phyloP scores from a whole-genome alignment of 2,329 filamentous ascomycete species.

The Verticillium nubilum region DNA sequence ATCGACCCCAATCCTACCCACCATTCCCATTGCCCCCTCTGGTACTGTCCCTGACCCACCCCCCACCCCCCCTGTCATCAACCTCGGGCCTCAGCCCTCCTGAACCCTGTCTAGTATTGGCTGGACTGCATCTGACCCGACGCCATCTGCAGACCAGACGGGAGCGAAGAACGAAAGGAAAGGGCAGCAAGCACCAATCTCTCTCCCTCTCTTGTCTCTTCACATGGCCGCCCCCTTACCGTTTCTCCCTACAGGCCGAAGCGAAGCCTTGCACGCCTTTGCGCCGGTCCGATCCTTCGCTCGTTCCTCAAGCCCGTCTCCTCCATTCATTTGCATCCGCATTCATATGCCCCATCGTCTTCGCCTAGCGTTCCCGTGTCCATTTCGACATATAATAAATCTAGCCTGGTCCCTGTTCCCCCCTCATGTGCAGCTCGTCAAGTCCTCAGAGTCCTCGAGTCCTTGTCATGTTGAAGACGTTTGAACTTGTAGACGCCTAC shows the following conservation, averaged over 20 bases:
- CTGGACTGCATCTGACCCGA: background rate
- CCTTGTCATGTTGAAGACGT: background rate
- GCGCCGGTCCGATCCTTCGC: background rate
- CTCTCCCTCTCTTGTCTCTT: background rate
- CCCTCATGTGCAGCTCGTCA: background rate
- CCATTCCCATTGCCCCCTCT: background rate
- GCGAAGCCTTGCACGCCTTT: background rate
- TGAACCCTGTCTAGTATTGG: background rate
- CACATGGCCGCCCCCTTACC: background rate
- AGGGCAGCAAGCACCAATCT: too few species aligned
- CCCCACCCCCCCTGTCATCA: background rate
- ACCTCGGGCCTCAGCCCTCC: background rate
- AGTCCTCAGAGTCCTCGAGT: background rate
- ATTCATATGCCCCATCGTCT: background rate
- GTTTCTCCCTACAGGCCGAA: background rate
- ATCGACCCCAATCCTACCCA: background rate
- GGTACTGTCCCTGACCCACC: background rate
- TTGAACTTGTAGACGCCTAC: background rate
- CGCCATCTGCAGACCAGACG: background rate
- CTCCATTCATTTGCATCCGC: background rate
- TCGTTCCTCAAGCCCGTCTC: background rate
- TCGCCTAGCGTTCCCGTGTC: background rate
- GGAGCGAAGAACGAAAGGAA: background rate
- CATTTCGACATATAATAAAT: background rate
- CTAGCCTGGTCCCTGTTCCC: background rate